These are phyloP conservation scores for Amphichorda felina DNA, from an alignment of 2,329 filamentous ascomycete genomes.

Conservation along the genomic window DNA sequence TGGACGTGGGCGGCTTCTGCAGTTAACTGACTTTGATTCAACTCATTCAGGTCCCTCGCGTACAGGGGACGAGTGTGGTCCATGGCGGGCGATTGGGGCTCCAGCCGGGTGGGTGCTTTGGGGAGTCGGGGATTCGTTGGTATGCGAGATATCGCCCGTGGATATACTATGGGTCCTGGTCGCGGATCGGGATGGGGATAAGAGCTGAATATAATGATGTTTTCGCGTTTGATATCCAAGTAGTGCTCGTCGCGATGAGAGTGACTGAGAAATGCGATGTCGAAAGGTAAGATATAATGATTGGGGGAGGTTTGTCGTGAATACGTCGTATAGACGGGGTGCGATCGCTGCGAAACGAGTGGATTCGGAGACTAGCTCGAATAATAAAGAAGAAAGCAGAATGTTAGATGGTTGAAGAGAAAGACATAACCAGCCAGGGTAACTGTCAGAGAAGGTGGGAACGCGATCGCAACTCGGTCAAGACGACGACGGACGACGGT, in stretches of 20 bases:
- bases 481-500: not conserved
- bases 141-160: not conserved
- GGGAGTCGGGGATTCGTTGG: too few relatives aligned
- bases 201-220: not conserved
- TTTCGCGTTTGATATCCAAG: too few relatives aligned
- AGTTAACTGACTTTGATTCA: constrained; percentile 15
- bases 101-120: not conserved
- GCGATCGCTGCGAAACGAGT: constrained; percentile 23
- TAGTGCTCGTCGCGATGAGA: too few relatives aligned
- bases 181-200: not conserved
- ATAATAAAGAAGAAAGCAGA: constrained; percentile 6
- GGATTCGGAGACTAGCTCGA: constrained; percentile 35
- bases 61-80: constrained; percentile 1
- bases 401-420: constrained; percentile 15
- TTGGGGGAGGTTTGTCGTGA: constrained; percentile 1
- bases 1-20: not conserved
- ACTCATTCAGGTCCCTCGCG: constrained; percentile 16
- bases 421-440: constrained; percentile 21
- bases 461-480: not conserved
- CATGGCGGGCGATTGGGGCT: not conserved
- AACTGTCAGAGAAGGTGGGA: constrained; percentile 8
- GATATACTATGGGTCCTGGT: not conserved
- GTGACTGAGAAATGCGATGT: too few relatives aligned
- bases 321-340: constrained; percentile 4
- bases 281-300: not conserved